Base-by-base conservation (phyloP, 768 basidiomycete genomes). In the Crassisporium funariophilum region DNA sequence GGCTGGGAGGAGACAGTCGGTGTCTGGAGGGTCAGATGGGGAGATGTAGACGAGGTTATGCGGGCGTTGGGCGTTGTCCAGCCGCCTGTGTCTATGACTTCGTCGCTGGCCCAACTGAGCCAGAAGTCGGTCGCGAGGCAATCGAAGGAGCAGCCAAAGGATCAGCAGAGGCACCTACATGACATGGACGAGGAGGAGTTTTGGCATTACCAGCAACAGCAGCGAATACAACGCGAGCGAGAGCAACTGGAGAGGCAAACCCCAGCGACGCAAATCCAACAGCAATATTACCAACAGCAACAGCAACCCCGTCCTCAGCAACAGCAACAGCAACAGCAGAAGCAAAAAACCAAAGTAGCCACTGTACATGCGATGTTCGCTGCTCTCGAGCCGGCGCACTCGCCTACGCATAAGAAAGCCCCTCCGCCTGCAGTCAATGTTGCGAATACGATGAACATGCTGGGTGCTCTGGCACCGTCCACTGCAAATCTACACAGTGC, bases 11-110 rank as follows among this genome's bases (percentile, higher is more conserved):
- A 91, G 70, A 91, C 90, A 16, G 58, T 83, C 20, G 72, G 72
- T 0, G 85, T 90, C 8, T 92, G 90, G 89, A 71, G 74, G 59
- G 69, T 71, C 29, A 70, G 90, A 12, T 91, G 82, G 81, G 70
- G 61, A 10, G 86, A 87, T 31, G 84, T 88, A 29, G 83, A 84
- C 51, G 72, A 65, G 23, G 65, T 73, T 2, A 44, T 60, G 27
- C 40, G 22, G 15, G 50, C 51, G 21, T 38, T 63, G 33, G 51
- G 38, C 10, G 46, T 63, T 19, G 42, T 47, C 39, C 38, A 46
- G 12, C 57, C 49, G 22, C 47, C 52, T 40, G 22, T 55, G 11
- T 39, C 34, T 44, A 50, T 41, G n/a, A 39, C 40, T 11, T 31
- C 24, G 3, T 17, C 17, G n/a, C 41, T 22, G 2, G 21, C 33